A percentile compares a stretch with the other conserved stretches of the same genome.
phyloP scores from a whole-genome alignment of 2,329 filamentous ascomycete genomes.

The Calycina herbarum region DNA sequence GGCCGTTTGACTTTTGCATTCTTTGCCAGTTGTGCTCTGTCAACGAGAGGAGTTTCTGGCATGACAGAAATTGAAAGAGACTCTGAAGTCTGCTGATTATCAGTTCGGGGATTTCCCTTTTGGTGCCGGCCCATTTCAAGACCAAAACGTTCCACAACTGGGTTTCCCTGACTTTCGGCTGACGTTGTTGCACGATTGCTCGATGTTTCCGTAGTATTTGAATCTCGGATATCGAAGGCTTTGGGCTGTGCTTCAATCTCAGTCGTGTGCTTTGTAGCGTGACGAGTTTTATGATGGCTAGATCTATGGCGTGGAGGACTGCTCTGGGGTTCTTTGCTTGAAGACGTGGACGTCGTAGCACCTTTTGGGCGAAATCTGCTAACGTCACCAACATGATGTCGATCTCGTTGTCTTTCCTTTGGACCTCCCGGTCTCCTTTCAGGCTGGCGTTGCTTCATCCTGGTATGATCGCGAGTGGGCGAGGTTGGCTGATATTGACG shows the following conservation, averaged over 20 bases:
- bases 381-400: background rate
- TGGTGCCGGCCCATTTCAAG: slow-evolving; percentile 21
- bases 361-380: background rate
- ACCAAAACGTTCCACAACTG: slow-evolving; percentile 24
- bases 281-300: background rate
- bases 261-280: background rate
- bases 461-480: background rate
- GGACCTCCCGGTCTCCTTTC: background rate
- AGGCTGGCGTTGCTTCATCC: background rate
- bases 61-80: background rate
- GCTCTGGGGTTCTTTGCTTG: background rate
- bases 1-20: slow-evolving; percentile 30
- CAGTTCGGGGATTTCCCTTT: background rate
- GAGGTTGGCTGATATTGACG: background rate
- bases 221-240: background rate
- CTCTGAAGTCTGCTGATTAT: background rate
- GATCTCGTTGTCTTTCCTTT: background rate
- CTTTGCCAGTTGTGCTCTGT: slow-evolving; percentile 28
- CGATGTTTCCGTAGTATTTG: background rate
- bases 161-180: background rate
- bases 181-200: background rate
- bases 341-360: background rate
- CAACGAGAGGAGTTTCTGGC: slow-evolving; percentile 11
- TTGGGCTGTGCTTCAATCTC: background rate
- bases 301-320: background rate